A percentile compares a stretch with the other conserved stretches of the same genome.
Evolutionary conservation across 192 early-diverging fungal species (phyloP).

Genomic region (Entrophospora sp.): DNA sequence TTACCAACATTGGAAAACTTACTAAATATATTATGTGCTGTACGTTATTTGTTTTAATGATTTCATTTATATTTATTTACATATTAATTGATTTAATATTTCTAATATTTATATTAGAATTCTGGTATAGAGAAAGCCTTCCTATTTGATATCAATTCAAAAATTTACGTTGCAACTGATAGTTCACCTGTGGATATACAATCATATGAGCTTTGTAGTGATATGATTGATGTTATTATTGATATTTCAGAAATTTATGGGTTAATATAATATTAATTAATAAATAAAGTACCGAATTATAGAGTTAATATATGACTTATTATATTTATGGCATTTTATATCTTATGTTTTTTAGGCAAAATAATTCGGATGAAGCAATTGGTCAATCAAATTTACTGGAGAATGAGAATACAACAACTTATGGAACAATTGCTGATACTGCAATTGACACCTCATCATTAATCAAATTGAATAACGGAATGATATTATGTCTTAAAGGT

Average conservation of each 20-base stretch:
- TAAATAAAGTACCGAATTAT: neutral
- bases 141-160: constrained; percentile 80
- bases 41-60: constrained; percentile 43
- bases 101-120: constrained; percentile 46
- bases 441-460: constrained; percentile 51
- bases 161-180: constrained; percentile 94
- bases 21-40: constrained; percentile 87
- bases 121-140: constrained; percentile 96
- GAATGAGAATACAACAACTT: constrained; percentile 23
- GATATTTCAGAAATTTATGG: constrained; percentile 75
- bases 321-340: no score
- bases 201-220: constrained; percentile 84
- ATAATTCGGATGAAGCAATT: no score
- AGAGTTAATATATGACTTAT: no score
- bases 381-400: no score
- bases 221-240: constrained; percentile 90
- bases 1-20: constrained; percentile 81
- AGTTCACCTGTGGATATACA: constrained; percentile 83
- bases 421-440: constrained; percentile 25
- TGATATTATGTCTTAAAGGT: constrained; percentile 67
- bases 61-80: no score
- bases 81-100: no score
- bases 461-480: constrained; percentile 71
- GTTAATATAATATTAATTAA: constrained; percentile 24
- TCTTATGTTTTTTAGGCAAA: no score